Conservation (phyloP, 306 rosid genomes). For the Vigna nakashimae region DNA sequence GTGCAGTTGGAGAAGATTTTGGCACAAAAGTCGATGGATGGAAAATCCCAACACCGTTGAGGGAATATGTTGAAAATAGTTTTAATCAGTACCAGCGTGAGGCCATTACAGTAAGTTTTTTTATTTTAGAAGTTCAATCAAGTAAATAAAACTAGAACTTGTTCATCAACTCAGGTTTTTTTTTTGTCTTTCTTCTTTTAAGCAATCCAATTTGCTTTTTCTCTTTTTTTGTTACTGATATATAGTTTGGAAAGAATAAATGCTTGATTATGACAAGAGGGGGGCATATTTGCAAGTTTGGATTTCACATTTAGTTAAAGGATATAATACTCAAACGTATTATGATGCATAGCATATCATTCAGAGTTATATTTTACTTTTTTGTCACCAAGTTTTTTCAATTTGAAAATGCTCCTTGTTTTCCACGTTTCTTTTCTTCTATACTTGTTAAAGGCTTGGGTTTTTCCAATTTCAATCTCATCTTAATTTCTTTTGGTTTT, state of each 20-base stretch:
- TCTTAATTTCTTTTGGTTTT: slow-evolving; percentile 7
- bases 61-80: slow-evolving; percentile 69
- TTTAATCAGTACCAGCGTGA: slow-evolving; percentile 83
- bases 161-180: slow-evolving; percentile 5
- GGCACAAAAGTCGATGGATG: slow-evolving; percentile 61
- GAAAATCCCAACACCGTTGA: slow-evolving; percentile 78
- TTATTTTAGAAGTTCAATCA: slow-evolving; percentile 43
- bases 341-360: slow-evolving; percentile 4
- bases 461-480: slow-evolving; percentile 10
- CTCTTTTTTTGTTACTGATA: slow-evolving; percentile 2
- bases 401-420: slow-evolving; percentile 35
- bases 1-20: slow-evolving; percentile 57
- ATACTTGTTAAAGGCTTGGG: slow-evolving; percentile 1
- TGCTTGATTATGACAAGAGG: slow-evolving; percentile 11
- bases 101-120: slow-evolving; percentile 75
- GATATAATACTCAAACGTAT: not conserved
- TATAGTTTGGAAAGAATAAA: slow-evolving; percentile 31
- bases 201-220: not conserved
- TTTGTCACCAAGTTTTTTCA: slow-evolving; percentile 7
- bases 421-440: not conserved
- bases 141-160: slow-evolving; percentile 3
- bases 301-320: slow-evolving; percentile 30
- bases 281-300: slow-evolving; percentile 24
- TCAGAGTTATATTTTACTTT: slow-evolving; percentile 2
- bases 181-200: not conserved